These are phyloP conservation scores for Diophrys appendiculata DNA, from an alignment of 73 alveolate genomes.

Conservation along the genomic window DNA sequence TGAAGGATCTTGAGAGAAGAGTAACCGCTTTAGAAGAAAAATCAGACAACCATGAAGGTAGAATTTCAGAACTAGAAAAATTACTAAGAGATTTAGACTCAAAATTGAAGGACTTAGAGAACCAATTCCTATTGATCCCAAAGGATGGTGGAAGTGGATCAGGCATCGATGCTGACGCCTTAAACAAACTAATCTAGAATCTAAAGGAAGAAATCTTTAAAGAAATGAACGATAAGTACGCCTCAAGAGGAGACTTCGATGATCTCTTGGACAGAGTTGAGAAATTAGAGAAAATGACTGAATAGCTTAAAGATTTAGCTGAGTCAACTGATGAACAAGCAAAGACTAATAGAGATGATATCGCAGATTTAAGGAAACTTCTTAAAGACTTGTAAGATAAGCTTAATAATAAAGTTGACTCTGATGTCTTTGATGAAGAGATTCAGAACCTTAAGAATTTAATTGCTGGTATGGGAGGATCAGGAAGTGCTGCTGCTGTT, in stretches of 20 bases:
- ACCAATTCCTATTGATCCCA: not conserved
- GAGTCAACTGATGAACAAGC: not conserved
- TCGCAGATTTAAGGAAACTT: not conserved
- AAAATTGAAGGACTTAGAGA: not conserved
- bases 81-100: not conserved
- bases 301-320: not conserved
- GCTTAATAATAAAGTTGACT: slow-evolving; percentile 21
- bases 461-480: not conserved
- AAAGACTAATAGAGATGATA: slow-evolving; percentile 1
- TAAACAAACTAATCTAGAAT: slow-evolving; percentile 2
- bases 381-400: slow-evolving; percentile 4
- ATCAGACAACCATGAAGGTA: slow-evolving; percentile 2
- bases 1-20: not conserved
- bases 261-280: slow-evolving; percentile 17
- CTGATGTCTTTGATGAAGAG: slow-evolving; percentile 32
- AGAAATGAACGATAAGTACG: slow-evolving; percentile 13
- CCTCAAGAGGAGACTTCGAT: not conserved
- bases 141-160: slow-evolving; percentile 10
- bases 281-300: slow-evolving; percentile 7
- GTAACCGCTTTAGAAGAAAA: not conserved
- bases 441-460: slow-evolving; percentile 6
- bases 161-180: not conserved
- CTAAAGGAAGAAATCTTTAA: not conserved
- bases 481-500: slow-evolving; percentile 1
- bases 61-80: slow-evolving; percentile 9